phyloP scores from a whole-genome alignment of 371 early-diverging fungal genomes.

The Entomophthora muscae region DNA sequence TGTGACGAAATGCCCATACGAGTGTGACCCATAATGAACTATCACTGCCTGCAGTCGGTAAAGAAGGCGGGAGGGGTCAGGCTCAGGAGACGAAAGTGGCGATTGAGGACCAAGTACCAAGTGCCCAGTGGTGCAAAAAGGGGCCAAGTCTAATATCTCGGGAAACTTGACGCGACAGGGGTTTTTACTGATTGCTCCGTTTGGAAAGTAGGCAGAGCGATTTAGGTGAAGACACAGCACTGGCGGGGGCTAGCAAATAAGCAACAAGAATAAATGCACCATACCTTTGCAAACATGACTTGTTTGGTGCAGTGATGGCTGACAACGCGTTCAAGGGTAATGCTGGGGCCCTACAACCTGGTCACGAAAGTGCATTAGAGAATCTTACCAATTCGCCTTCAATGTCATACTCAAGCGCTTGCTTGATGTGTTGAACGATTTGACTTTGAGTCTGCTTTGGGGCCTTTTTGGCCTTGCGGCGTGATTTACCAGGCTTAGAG shows the following conservation, averaged over 20 bases:
- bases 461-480: conserved; percentile 8
- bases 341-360: conserved; percentile 10
- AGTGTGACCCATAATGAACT: conserved; percentile 81
- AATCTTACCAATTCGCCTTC: conserved; percentile 11
- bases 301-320: conserved; percentile 35
- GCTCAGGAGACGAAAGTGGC: conserved; percentile 17
- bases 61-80: conserved; percentile 7
- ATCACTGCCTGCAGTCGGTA: conserved; percentile 72
- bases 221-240: conserved; percentile 60
- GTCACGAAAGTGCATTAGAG: background rate
- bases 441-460: conserved; percentile 5
- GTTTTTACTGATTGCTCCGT: conserved; percentile 56
- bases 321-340: conserved; percentile 16
- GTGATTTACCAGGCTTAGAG: conserved; percentile 10
- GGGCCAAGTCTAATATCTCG: conserved; percentile 44
- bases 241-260: conserved; percentile 22
- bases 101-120: conserved; percentile 23
- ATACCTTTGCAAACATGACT: conserved; percentile 27
- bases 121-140: conserved; percentile 39
- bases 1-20: conserved; percentile 86
- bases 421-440: conserved; percentile 3
- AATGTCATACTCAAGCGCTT: conserved; percentile 16
- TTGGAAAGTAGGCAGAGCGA: conserved; percentile 44
- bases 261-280: background rate
- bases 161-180: conserved; percentile 48